Evolutionary conservation across 495 filamentous ascomycete species (phyloP).

Genomic region (Acidiella bohemica): DNA sequence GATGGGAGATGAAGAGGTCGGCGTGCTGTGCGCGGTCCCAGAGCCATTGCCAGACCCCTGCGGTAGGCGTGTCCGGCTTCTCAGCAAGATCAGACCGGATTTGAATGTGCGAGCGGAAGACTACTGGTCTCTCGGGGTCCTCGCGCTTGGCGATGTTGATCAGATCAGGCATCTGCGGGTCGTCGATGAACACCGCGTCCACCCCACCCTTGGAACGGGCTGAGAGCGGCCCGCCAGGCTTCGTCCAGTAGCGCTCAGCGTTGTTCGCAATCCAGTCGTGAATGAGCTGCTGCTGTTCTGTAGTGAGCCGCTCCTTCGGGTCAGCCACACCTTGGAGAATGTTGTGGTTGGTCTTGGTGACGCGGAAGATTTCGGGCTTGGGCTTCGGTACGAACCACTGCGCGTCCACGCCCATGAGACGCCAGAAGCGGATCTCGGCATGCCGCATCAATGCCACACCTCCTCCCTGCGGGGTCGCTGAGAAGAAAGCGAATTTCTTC

Average conservation of each 20-base stretch:
- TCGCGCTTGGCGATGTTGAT: constrained; percentile 61
- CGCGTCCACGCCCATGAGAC: constrained; percentile 52
- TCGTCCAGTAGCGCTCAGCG: constrained; percentile 64
- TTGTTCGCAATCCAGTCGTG: constrained; percentile 67
- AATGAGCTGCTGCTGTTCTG: constrained; percentile 46
- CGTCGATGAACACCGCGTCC: constrained; percentile 68
- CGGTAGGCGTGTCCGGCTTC: constrained; percentile 49
- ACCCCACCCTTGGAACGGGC: constrained; percentile 58
- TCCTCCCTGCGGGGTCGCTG: constrained; percentile 72
- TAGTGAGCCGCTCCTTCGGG: constrained; percentile 45
- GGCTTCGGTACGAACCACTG: constrained; percentile 82
- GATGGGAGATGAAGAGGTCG: constrained; percentile 78
- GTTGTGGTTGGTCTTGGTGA: constrained; percentile 87
- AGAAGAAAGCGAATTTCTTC: constrained; percentile 72
- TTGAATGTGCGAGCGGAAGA: constrained; percentile 77
- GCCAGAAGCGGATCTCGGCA: constrained; percentile 62
- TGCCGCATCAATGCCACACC: constrained; percentile 85
- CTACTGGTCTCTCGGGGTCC: constrained; percentile 62
- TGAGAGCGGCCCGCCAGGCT: constrained; percentile 52
- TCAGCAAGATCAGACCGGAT: constrained; percentile 62
- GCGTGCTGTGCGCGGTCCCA: constrained; percentile 57
- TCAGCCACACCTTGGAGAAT: constrained; percentile 73
- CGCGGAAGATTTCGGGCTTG: constrained; percentile 68
- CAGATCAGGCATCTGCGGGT: constrained; percentile 77
- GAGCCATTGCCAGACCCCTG: constrained; percentile 63